These are phyloP conservation scores for Sporisorium sorghi DNA, from an alignment of 1,284 basidiomycete species.

Conservation along the genomic window DNA sequence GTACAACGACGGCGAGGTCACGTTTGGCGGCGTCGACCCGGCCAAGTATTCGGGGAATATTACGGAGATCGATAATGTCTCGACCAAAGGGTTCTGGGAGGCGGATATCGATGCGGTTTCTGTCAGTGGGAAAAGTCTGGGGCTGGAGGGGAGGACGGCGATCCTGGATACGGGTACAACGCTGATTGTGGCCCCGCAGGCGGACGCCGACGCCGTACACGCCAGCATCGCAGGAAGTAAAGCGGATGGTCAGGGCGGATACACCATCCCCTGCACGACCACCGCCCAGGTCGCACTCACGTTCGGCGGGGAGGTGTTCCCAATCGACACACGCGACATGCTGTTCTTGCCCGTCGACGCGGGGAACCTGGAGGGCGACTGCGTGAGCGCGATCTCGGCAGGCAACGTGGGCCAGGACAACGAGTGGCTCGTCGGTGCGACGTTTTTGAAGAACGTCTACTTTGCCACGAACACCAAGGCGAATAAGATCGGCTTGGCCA, in stretches of 20 bases:
- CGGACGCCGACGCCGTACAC: conserved; percentile 74
- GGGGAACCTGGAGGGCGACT: conserved; percentile 77
- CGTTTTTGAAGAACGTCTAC: conserved; percentile 68
- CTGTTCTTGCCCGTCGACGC: conserved; percentile 77
- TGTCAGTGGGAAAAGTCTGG: conserved; percentile 74
- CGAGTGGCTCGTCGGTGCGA: conserved; percentile 77
- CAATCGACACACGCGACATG: conserved; percentile 74
- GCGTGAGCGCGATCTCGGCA: conserved; percentile 79
- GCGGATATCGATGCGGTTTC: conserved; percentile 75
- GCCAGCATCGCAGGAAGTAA: conserved; percentile 76
- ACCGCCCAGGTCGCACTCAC: conserved; percentile 76
- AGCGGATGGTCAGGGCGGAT: conserved; percentile 71
- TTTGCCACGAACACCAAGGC: conserved; percentile 79
- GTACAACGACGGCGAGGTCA: conserved; percentile 80
- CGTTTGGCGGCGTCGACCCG: conserved; percentile 82
- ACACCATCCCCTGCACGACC: conserved; percentile 82
- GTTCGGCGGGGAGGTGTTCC: conserved; percentile 77
- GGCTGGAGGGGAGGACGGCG: conserved; percentile 72
- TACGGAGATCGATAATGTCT: conserved; percentile 66
- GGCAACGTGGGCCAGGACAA: conserved; percentile 72
- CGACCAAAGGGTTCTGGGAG: conserved; percentile 79
- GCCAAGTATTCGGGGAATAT: conserved; percentile 72
- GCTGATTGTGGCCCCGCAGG: conserved; percentile 70
- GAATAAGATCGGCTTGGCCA: conserved; percentile 79
- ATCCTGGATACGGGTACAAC: conserved; percentile 70